Percentiles rank a stretch among this genome's conserved stretches.
Conservation (phyloP, 306 rosid species). For the Crotalaria pallida region DNA sequence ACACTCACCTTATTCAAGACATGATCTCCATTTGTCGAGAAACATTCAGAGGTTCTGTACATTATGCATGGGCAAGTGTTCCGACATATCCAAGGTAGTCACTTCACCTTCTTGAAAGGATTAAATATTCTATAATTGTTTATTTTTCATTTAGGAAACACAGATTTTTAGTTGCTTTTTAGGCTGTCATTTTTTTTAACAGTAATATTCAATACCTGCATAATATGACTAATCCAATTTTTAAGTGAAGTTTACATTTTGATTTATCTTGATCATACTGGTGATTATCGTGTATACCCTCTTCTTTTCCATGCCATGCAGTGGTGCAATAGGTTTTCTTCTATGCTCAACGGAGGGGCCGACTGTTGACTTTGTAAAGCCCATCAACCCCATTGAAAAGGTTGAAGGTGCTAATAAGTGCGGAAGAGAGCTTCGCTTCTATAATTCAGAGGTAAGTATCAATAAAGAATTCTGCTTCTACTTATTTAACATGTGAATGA, state of each 20-base stretch:
- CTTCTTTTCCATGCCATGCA: constrained; percentile 33
- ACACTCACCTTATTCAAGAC: constrained; percentile 88
- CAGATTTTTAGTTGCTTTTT: not conserved
- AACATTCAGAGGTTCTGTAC: constrained; percentile 83
- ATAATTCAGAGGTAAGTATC: constrained; percentile 72
- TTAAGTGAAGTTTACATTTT: not conserved
- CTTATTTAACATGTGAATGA: not conserved
- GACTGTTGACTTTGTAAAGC: constrained; percentile 69
- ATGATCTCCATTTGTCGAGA: constrained; percentile 66
- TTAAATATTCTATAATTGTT: not conserved
- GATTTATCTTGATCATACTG: not conserved
- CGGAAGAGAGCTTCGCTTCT: constrained; percentile 74
- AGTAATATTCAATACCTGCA: not conserved
- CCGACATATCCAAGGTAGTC: constrained; percentile 92
- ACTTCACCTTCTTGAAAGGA: not conserved
- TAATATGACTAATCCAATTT: not conserved
- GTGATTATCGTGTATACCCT: not conserved
- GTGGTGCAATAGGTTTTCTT: constrained; percentile 91
- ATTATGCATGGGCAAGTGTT: constrained; percentile 92
- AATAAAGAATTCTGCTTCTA: not conserved
- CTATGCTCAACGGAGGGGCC: constrained; percentile 88
- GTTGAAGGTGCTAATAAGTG: constrained; percentile 67
- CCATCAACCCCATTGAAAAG: constrained; percentile 88
- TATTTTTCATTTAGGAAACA: not conserved
- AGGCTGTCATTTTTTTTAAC: not conserved